Conservation (phyloP, 768 basidiomycete genomes). For the Tricholoma sp. region DNA sequence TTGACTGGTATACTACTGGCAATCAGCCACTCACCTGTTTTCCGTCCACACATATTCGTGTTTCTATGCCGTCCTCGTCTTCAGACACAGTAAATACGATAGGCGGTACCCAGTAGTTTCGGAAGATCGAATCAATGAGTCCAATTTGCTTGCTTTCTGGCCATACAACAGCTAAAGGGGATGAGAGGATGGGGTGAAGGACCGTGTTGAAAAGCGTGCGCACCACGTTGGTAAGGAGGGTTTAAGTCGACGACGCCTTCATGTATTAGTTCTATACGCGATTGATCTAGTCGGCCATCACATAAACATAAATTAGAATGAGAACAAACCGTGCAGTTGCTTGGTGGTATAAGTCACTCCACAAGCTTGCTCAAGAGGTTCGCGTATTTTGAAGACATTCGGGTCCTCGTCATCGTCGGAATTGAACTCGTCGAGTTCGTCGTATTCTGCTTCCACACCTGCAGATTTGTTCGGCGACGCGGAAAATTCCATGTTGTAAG, state of each 20-base stretch:
- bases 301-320: not conserved
- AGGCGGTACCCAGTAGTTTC: slow-evolving; percentile 75
- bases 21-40: slow-evolving; percentile 64
- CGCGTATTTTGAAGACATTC: slow-evolving; percentile 38
- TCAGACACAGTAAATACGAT: slow-evolving; percentile 64
- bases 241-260: slow-evolving; percentile 66
- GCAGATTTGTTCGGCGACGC: slow-evolving; percentile 9
- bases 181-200: not conserved
- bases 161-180: slow-evolving; percentile 69
- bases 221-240: slow-evolving; percentile 71
- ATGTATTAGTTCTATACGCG: slow-evolving; percentile 52
- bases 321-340: slow-evolving; percentile 41
- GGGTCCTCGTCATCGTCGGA: slow-evolving; percentile 31
- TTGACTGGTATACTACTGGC: not conserved
- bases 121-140: slow-evolving; percentile 74
- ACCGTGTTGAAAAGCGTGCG: slow-evolving; percentile 3
- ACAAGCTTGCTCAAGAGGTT: slow-evolving; percentile 34
- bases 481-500: slow-evolving; percentile 1
- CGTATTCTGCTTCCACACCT: slow-evolving; percentile 34
- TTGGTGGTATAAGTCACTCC: slow-evolving; percentile 38
- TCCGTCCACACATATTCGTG: slow-evolving; percentile 71
- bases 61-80: slow-evolving; percentile 50
- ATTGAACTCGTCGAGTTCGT: slow-evolving; percentile 40
- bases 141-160: slow-evolving; percentile 60
- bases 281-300: not conserved